Evolutionary conservation across 495 filamentous ascomycete genomes (phyloP).

Genomic region (Penicillium robsamsonii): DNA sequence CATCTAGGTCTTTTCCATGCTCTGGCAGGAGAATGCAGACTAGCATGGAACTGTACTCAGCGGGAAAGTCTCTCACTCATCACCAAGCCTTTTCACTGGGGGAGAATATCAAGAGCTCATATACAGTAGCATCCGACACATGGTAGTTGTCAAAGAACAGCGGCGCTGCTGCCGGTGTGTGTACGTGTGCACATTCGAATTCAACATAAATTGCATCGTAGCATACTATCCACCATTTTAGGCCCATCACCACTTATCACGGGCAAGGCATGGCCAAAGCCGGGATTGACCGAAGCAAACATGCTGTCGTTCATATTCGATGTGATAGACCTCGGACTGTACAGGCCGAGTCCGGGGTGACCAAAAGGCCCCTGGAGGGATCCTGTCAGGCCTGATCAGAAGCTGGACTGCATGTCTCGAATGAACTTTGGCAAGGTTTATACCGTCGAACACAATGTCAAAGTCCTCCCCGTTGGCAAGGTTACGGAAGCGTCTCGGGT

Average conservation of each 20-base stretch:
- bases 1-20: constrained; percentile 31
- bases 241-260: constrained; percentile 39
- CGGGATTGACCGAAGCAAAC: constrained; percentile 30
- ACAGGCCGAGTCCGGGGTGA: constrained; percentile 25
- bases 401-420: constrained; percentile 39
- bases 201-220: background rate
- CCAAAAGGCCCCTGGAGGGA: constrained; percentile 32
- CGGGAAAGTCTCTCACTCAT: constrained; percentile 7
- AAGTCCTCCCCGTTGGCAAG: constrained; percentile 38
- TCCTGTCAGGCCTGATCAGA: constrained; percentile 21
- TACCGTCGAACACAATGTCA: constrained; percentile 49
- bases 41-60: constrained; percentile 13
- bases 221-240: constrained; percentile 7
- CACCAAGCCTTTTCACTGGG: background rate
- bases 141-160: constrained; percentile 31
- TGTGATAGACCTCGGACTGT: constrained; percentile 12
- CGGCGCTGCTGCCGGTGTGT: constrained; percentile 31
- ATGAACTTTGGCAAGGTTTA: constrained; percentile 49
- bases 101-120: constrained; percentile 26
- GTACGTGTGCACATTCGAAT: constrained; percentile 18
- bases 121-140: constrained; percentile 33
- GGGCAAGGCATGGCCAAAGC: constrained; percentile 33
- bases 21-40: constrained; percentile 33
- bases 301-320: constrained; percentile 39
- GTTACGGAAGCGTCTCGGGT: constrained; percentile 27